Evolutionary conservation across 768 basidiomycete species (phyloP).

Genomic region (Lepiota brunneoincarnata): DNA sequence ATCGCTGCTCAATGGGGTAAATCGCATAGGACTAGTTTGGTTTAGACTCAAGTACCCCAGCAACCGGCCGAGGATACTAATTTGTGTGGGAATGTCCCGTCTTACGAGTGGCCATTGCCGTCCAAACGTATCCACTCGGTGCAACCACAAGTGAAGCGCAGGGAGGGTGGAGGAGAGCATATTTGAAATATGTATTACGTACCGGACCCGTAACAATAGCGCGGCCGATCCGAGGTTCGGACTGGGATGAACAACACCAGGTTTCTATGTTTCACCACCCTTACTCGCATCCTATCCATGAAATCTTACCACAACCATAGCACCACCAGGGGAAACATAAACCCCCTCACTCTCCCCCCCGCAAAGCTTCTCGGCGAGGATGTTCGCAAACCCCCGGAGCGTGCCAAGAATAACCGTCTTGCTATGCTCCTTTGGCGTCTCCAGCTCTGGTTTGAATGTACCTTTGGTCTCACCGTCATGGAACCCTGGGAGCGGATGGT

Average conservation of each 20-base stretch:
- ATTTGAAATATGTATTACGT: neutral
- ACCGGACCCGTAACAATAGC: neutral
- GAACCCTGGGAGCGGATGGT: slow-evolving; percentile 55
- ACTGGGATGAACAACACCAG: neutral
- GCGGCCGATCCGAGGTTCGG: neutral
- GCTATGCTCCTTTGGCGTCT: slow-evolving; percentile 40
- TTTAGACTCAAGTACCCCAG: no score
- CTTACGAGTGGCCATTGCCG: no score
- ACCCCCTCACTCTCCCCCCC: neutral
- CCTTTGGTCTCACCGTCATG: slow-evolving; percentile 49
- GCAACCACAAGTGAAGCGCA: no score
- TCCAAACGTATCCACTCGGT: no score
- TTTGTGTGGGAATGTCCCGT: no score
- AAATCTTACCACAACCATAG: neutral
- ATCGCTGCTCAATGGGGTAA: no score
- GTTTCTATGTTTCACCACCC: neutral
- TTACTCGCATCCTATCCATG: neutral
- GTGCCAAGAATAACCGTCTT: neutral
- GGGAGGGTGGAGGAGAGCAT: no score
- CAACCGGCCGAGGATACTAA: no score
- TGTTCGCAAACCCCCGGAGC: slow-evolving; percentile 4
- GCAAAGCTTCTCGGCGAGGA: slow-evolving; percentile 7
- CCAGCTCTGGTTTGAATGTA: slow-evolving; percentile 53
- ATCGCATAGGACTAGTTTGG: no score
- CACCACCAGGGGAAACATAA: neutral